Evolutionary conservation across 176 grass and related monocot species (phyloP).

Genomic region (Poa pratensis): DNA sequence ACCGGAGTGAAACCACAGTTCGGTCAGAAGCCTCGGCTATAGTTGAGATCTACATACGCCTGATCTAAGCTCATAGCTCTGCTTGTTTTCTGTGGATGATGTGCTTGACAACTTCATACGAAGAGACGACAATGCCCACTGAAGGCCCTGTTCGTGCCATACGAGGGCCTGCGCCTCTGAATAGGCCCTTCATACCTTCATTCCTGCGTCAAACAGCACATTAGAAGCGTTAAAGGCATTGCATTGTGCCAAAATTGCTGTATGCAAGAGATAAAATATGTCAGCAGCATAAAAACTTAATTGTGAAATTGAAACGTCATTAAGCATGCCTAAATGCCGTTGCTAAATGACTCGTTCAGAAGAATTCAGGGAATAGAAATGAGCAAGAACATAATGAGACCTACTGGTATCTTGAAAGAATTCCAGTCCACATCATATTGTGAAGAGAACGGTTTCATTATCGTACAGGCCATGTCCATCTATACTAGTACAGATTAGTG

Average conservation of each 20-base stretch:
- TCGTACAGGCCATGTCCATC: not conserved
- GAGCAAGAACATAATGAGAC: not conserved
- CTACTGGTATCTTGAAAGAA: not conserved
- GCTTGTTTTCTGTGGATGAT: slow-evolving; percentile 65
- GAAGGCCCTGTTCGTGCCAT: slow-evolving; percentile 83
- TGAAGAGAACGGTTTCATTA: not conserved
- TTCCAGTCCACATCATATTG: not conserved
- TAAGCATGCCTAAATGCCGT: not conserved
- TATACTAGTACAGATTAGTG: not conserved
- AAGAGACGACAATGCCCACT: slow-evolving; percentile 89
- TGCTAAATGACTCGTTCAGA: not conserved
- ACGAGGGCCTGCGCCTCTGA: slow-evolving; percentile 76
- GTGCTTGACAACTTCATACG: slow-evolving; percentile 87
- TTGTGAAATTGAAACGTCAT: not conserved
- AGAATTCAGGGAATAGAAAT: not conserved
- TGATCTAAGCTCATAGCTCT: slow-evolving; percentile 15
- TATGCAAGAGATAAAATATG: slow-evolving; percentile 14
- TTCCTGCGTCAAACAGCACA: slow-evolving; percentile 50
- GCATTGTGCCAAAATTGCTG: not conserved
- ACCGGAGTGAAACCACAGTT: not conserved
- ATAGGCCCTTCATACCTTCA: slow-evolving; percentile 76
- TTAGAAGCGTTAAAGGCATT: not conserved
- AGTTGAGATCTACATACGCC: not conserved
- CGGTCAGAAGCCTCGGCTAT: not conserved
- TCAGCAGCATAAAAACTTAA: not conserved